Base-by-base conservation (phyloP, 2,329 filamentous ascomycete species). In the Cytospora schulzeri region DNA sequence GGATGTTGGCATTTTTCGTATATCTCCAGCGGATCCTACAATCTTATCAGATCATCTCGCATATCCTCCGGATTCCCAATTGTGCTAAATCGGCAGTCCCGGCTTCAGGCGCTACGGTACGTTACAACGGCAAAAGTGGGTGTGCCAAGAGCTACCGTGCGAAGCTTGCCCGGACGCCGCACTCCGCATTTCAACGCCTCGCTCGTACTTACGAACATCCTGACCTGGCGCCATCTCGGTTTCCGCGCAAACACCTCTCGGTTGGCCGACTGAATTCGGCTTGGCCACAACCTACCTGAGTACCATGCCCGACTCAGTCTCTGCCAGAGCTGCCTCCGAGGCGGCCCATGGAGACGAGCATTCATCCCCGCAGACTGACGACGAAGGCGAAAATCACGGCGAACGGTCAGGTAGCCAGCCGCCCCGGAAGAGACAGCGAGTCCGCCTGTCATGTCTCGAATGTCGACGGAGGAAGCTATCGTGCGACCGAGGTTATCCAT, bases 381-480 rank as follows among this genome's bases (percentile, higher is more conserved):
- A 63, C 54, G 28, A 67, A 29, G 66, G n/a, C 29, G 64, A 57
- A 54, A 62, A 68, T 24, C 67, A 72, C 51, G 71, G 73, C 7
- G 69, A 71, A n/a, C 70, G 71, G 19, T 68, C 73, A 12, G 70
- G 72, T 29, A 66, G 70, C 22, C 75, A 73, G 45, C 77, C 78
- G 0, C 77, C 83, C 12, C 79, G 85, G 66, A 88, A 88, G 76
- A 77, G 85, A 35, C 85, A 87, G 76, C 80, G 85, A 45, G 82
- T 87, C 54, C 78, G 85, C 19, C 78, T 88, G 52, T 86, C 83
- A 56, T 88, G 85, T 68, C 79, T 87, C 51, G 85, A 87, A 70
- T 88, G 85, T 69, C 83, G 85, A 51, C 80, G 85, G 61, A 79
- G 85, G 62, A 88, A 88, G 76, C 77, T 87, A 45, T 87, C 84